Evolutionary conservation across 352 stramenopile genomes (phyloP), one percentile per base, ranked within the genome.

Genomic region (Phytophthora ohioensis): DNA sequence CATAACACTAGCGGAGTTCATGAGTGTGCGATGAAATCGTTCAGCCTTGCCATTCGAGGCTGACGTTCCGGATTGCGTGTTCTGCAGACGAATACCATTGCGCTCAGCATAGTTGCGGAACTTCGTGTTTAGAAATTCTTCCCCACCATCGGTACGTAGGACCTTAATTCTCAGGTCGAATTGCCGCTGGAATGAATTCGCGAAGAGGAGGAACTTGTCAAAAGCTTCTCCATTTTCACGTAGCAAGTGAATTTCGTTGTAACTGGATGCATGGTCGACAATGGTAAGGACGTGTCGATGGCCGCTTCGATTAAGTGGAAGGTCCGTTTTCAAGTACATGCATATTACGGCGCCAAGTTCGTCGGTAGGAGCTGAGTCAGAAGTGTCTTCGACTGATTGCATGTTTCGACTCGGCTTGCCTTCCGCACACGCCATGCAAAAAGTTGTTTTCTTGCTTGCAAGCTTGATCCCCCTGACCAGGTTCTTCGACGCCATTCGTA

Each of bases 281-380:
- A 72, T 63, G 5, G 51, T 62, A 1, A 72, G 30, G 3, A 62
- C 12, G 31, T 59, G 34, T 3, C 57, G 64, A 48, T 71, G 55
- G 1, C 64, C 36, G 17, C 46, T 57, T 0, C 56, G 34, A 27
- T 71, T 48, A 21, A 39, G 32, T 5, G 31, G 21, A 2, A 65
- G 55, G 11, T 58, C 64, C 11, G 39, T 63, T 11, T 71, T 65
- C 7, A 65, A 31, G 41, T 61, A 55, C 39, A 61, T 65, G n/a
- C 30, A 65, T 17, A 71, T 61, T 15, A 60, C 47, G 11, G 54
- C 47, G 13, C 64, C 47, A n/a, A 41, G n/a, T 45, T 65, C 38
- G 17, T 65, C 55, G 6, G 64, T 71, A 5, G 47, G 47, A 12
- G 64, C 55, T 4, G 55, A 71, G 9, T 51, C 64, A 0, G 64